Percentiles rank a stretch among this genome's conserved stretches.
phyloP scores from a whole-genome alignment of 805 yeast genomes.

The Debaryomyces maramus region DNA sequence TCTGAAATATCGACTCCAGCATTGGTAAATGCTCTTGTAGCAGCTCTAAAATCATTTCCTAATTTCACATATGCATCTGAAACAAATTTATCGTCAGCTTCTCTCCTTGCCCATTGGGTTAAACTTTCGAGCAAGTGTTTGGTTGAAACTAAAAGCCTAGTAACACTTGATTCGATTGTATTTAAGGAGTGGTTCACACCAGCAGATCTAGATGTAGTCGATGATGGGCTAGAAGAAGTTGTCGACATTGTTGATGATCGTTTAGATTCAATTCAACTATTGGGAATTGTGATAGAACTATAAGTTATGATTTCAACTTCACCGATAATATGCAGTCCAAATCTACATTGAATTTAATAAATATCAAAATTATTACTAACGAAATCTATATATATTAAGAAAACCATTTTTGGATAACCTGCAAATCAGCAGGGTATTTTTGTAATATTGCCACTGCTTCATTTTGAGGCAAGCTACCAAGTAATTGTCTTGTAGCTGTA shows the following conservation, averaged over 20 bases:
- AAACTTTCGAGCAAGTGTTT: slow-evolving; percentile 83
- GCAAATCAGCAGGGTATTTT: slow-evolving; percentile 60
- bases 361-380: slow-evolving; percentile 2
- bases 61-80: slow-evolving; percentile 88
- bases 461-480: slow-evolving; percentile 64
- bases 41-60: slow-evolving; percentile 90
- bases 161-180: slow-evolving; percentile 75
- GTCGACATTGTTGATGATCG: slow-evolving; percentile 2
- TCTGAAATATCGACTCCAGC: slow-evolving; percentile 82
- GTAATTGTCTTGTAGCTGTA: slow-evolving; percentile 58
- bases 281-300: no score
- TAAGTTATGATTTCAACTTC: no score
- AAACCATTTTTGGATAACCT: slow-evolving; percentile 62
- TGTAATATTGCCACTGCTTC: slow-evolving; percentile 66
- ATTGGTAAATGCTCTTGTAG: slow-evolving; percentile 73
- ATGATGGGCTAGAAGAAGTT: slow-evolving; percentile 3
- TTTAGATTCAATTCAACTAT: no score
- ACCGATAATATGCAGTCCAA: no score
- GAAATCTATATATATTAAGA: slow-evolving; percentile 15
- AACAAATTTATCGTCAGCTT: slow-evolving; percentile 79
- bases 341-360: no score
- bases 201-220: slow-evolving; percentile 3
- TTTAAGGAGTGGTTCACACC: slow-evolving; percentile 27
- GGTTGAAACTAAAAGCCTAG: slow-evolving; percentile 80
- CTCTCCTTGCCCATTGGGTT: slow-evolving; percentile 84